Base-by-base conservation (phyloP, 2,329 filamentous ascomycete genomes). In the Alternaria sp. region DNA sequence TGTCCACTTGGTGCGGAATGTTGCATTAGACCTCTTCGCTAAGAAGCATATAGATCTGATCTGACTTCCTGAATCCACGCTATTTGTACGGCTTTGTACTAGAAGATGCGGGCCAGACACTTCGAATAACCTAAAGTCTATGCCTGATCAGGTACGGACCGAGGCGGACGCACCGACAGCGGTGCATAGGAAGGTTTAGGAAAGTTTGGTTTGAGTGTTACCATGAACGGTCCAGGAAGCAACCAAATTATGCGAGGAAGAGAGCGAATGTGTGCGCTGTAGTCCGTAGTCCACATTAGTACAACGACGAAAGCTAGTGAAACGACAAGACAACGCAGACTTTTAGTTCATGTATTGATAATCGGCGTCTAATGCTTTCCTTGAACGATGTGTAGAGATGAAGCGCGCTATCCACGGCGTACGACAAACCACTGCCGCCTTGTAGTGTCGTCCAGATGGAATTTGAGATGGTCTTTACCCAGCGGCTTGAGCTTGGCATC, bases 401-500 rank as follows among this genome's bases (percentile, higher is more conserved):
- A 15, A 43, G 11, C 15, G 14, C 33, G 25, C 61, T 75, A 75
- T 55, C 71, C 60, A 55, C 66, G 62, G 37, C 62, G 68, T 25
- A 77, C 58, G 12, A 64, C 55, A 44, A 76, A 77, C 62, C 61
- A 62, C 23, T 75, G 67, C 30, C 67, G 67, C 26, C 63, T 68
- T 3, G 67, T 41, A 18, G 0, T 70, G 18, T 71, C 63, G 21
- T 60, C 60, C 5, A 60, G 37, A 23, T 70, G 61, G 41, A 64
- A 69, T 6, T 50, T 58, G 12, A 60, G 63, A 43, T 71, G 66
- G 33, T 60, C 60, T 3, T 28, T 28, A 10, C 50, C 11, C 3
- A 72, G 59, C 18, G 47, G 25, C 21, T 66, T 46, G 8, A 75
- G 65, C 14, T 53, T 61, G 21, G 69, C 69, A 11, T 72, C 62